Evolutionary conservation across 805 yeast species (phyloP), one percentile per base, ranked within the genome.

Genomic region (Cyberlindnera euphorbiae): DNA sequence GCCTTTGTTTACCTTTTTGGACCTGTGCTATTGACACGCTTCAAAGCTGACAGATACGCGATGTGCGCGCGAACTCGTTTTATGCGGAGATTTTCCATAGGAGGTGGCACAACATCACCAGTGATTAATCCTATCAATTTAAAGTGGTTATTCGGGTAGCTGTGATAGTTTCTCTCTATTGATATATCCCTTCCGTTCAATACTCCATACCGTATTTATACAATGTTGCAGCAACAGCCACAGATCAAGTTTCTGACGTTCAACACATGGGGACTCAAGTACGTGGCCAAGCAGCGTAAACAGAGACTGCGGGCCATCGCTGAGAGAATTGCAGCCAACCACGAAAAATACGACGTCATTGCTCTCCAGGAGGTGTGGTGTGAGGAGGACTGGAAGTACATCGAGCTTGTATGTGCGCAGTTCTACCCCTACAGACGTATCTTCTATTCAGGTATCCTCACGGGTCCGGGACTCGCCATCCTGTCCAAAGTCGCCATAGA

Each of bases 321-420:
- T 0, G 71, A 77, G 30, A 62, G 71, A 36, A 58, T 90, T 4
- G 75, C 79, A 0, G 15, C 34, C 1, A 52, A 53, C 3, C 54
- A 61, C 3, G 63, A 66, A 12, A 62, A 68, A 14, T 87, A 83
- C 59, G 96, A 93, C 59, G 71, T 93, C 10, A 74, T 93, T 6
- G 96, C 96, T 1, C 64, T 93, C n/a, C 98, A 93, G 58, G 98
- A 93, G 55, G 71, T 93, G 10, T 93, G 98, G 98, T 80, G 81
- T 26, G 71, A 77, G 44, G 77, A 73, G 31, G 98, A 93, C 58
- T 89, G 89, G 89, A 71, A 75, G 1, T 74, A 75, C 43, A 59
- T 93, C 15, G 67, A 69, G 13, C 41, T 45, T 3, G 57, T 55
- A 6, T 74, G 88, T 40, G 36, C 56, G 3, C 47, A 49, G 1